Conservation (phyloP, 345 rosid genomes). For the Conringia planisiliqua region DNA sequence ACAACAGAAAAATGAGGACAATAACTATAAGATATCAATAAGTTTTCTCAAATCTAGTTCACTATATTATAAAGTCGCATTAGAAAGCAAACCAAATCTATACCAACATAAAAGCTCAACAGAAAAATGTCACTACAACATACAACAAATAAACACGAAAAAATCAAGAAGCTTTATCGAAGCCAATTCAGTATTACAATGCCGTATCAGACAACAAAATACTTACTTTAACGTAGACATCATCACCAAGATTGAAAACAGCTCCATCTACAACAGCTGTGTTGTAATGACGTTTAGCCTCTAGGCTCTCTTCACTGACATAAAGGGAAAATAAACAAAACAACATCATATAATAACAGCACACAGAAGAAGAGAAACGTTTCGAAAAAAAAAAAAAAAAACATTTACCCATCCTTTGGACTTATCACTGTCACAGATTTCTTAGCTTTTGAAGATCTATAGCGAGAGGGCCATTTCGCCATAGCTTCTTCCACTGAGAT, state of each 20-base stretch:
- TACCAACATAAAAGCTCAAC: background rate
- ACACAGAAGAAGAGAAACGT: background rate
- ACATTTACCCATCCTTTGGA: background rate
- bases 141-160: background rate
- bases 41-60: background rate
- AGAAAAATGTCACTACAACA: background rate
- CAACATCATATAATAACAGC: background rate
- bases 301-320: background rate
- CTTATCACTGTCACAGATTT: background rate
- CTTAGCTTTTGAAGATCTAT: background rate
- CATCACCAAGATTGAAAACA: constrained; percentile 27
- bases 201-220: background rate
- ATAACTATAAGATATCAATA: background rate
- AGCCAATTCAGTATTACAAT: background rate
- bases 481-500: constrained; percentile 29
- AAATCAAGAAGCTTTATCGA: background rate
- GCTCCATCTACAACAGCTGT: constrained; percentile 34
- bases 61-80: background rate
- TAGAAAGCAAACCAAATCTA: background rate
- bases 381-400: background rate
- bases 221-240: constrained; percentile 37
- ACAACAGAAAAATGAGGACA: background rate
- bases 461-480: constrained; percentile 34
- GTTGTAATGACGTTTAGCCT: constrained; percentile 33
- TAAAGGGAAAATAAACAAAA: background rate